phyloP scores from a whole-genome alignment of 2,329 filamentous ascomycete species.

The Tricladium varicosporioides region DNA sequence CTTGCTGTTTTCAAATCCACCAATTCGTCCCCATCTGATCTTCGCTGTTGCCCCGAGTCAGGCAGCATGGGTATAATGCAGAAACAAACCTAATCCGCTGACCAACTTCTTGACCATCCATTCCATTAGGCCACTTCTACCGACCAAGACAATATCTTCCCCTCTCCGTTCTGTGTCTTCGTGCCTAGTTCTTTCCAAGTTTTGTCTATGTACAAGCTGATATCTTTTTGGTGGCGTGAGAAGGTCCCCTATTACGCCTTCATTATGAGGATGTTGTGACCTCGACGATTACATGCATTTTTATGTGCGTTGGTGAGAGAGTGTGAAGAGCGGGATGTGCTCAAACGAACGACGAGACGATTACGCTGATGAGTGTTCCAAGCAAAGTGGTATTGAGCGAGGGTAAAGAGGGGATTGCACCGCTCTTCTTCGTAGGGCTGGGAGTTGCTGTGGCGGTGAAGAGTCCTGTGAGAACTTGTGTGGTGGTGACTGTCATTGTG shows the following conservation, averaged over 20 bases:
- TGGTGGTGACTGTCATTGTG: slow-evolving; percentile 27
- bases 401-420: slow-evolving; percentile 8
- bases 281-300: no score
- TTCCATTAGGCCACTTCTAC: no score
- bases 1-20: not conserved
- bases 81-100: not conserved
- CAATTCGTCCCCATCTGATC: not conserved
- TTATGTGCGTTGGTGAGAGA: no score
- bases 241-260: not conserved
- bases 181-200: not conserved
- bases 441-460: slow-evolving; percentile 34
- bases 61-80: slow-evolving; percentile 3
- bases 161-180: no score
- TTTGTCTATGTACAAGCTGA: not conserved
- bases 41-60: not conserved
- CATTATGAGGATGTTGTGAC: not conserved
- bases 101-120: no score
- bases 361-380: not conserved
- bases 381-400: not conserved
- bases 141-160: no score
- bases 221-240: not conserved
- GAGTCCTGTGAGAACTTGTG: slow-evolving; percentile 32
- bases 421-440: slow-evolving; percentile 25
- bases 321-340: not conserved
- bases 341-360: not conserved